Conservation (phyloP, 768 basidiomycete species). For the Mycena olivaceomarginata region DNA sequence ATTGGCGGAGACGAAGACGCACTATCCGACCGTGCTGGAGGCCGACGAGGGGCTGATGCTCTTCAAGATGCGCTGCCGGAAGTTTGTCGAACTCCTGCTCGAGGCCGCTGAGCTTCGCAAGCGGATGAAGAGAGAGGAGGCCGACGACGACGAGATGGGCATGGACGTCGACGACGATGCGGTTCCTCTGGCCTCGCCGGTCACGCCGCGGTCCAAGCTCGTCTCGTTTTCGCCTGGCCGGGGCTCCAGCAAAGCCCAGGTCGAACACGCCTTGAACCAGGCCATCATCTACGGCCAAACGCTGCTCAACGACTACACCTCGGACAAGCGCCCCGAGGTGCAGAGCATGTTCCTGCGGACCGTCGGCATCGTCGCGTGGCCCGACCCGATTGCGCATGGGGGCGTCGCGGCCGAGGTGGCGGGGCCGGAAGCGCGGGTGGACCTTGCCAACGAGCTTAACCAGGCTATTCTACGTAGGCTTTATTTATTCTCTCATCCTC, state of each 20-base stretch:
- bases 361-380: conserved; percentile 87
- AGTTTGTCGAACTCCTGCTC: conserved; percentile 89
- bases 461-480: conserved; percentile 86
- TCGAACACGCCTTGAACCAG: conserved; percentile 75
- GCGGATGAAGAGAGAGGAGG: conserved; percentile 66
- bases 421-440: conserved; percentile 78
- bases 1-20: conserved; percentile 69
- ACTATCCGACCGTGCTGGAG: conserved; percentile 80
- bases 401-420: conserved; percentile 82
- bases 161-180: conserved; percentile 77
- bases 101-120: conserved; percentile 83
- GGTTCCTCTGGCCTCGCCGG: conserved; percentile 35
- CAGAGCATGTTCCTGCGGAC: conserved; percentile 82
- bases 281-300: conserved; percentile 87
- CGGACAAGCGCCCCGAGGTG: conserved; percentile 77
- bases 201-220: conserved; percentile 39
- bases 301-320: conserved; percentile 81
- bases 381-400: conserved; percentile 81
- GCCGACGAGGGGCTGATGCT: conserved; percentile 81
- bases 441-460: conserved; percentile 86
- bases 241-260: conserved; percentile 55
- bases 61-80: conserved; percentile 90
- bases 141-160: conserved; percentile 69
- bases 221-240: conserved; percentile 48
- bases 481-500: background rate